These are phyloP conservation scores for Xylaria sp. DNA, from an alignment of 2,329 filamentous ascomycete species.

Conservation along the genomic window DNA sequence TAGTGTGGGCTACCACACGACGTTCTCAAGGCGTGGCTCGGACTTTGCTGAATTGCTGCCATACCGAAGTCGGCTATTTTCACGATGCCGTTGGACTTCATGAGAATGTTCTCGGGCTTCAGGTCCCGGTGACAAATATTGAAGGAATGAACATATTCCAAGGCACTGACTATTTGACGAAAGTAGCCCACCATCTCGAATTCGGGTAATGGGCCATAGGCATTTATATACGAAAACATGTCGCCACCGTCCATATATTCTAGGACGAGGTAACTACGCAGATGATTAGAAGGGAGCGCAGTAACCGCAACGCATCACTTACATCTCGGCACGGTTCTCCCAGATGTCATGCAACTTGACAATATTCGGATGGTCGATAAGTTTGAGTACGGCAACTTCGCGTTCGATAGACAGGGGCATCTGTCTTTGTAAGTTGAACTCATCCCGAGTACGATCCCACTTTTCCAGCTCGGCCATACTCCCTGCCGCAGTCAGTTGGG, in stretches of 20 bases:
- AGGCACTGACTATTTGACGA: constrained; percentile 89
- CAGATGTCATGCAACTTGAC: constrained; percentile 96
- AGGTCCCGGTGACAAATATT: constrained; percentile 96
- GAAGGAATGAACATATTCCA: constrained; percentile 93
- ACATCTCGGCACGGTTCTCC: constrained; percentile 97
- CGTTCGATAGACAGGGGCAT: constrained; percentile 92
- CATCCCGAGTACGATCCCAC: constrained; percentile 70
- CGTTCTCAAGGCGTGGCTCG: constrained; percentile 81
- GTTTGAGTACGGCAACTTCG: constrained; percentile 96
- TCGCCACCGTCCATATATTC: constrained; percentile 87
- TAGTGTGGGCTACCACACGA: constrained; percentile 98
- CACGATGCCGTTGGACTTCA: constrained; percentile 79
- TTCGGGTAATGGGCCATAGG: constrained; percentile 78
- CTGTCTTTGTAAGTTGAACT: constrained; percentile 69
- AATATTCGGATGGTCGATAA: constrained; percentile 94
- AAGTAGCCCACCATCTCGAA: constrained; percentile 86
- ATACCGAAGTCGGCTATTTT: constrained; percentile 99
- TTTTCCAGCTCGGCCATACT: constrained; percentile 86
- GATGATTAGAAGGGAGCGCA: constrained; percentile 42
- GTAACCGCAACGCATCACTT: constrained; percentile 52
- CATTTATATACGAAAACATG: constrained; percentile 86
- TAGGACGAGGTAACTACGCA: constrained; percentile 86
- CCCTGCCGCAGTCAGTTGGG: constrained; percentile 82
- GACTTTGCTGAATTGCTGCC: constrained; percentile 88
- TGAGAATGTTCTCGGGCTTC: constrained; percentile 95